Evolutionary conservation across 2,329 filamentous ascomycete species (phyloP).

Genomic region (Thielaviopsis populi): DNA sequence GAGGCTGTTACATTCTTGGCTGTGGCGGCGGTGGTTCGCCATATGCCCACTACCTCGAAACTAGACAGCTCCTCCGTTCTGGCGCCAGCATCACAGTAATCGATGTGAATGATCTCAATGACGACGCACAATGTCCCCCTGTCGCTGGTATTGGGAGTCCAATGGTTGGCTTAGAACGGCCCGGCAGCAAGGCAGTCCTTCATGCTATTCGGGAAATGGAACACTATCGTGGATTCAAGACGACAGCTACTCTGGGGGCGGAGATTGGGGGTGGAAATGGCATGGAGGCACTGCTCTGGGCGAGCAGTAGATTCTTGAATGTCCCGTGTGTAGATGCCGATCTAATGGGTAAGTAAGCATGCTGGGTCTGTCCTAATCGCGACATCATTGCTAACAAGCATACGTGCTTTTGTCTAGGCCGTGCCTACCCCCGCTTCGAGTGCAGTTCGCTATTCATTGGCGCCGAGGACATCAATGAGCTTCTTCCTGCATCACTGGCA

Average conservation of each 20-base stretch:
- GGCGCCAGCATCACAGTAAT: conserved; percentile 19
- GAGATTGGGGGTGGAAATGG: conserved; percentile 41
- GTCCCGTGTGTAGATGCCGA: conserved; percentile 26
- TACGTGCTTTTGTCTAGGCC: conserved; percentile 15
- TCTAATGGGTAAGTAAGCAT: conserved; percentile 24
- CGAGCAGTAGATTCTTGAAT: conserved; percentile 25
- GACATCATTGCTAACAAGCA: background rate
- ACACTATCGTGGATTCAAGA: conserved; percentile 24
- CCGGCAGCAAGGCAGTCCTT: conserved; percentile 25
- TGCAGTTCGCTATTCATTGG: conserved; percentile 23
- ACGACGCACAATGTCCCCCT: conserved; percentile 19
- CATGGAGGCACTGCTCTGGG: conserved; percentile 28
- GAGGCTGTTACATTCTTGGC: conserved; percentile 21
- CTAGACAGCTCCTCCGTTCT: conserved; percentile 18
- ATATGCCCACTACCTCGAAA: conserved; percentile 19
- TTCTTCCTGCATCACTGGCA: conserved; percentile 20
- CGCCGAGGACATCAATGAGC: conserved; percentile 21
- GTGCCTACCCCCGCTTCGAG: conserved; percentile 22
- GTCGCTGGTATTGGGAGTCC: conserved; percentile 20
- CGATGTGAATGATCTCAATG: conserved; percentile 18
- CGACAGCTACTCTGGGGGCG: conserved; percentile 13
- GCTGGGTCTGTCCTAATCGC: background rate
- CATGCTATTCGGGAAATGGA: conserved; percentile 37
- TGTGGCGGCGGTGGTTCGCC: conserved; percentile 20
- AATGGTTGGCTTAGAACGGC: conserved; percentile 19